These are phyloP conservation scores for Acanthamoeba castellanii DNA, from an alignment of 208 protist species.

Conservation along the genomic window DNA sequence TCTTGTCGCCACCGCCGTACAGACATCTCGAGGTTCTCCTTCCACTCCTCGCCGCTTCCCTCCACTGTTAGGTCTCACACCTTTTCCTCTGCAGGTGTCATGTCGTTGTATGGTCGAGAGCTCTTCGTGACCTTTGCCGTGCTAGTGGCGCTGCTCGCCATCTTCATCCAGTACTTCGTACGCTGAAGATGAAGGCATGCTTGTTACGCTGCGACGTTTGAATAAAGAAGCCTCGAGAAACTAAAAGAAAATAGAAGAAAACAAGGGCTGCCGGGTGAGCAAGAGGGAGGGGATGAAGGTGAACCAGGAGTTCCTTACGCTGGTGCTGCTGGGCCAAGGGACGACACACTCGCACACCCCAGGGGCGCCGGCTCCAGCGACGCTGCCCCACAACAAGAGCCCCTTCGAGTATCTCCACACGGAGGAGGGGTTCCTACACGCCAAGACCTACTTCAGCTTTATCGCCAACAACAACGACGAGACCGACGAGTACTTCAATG, in stretches of 20 bases:
- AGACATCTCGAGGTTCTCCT: slow-evolving; percentile 28
- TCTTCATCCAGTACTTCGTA: slow-evolving; percentile 2
- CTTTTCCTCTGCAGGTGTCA: background rate
- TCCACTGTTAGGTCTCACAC: background rate
- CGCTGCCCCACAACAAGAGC: slow-evolving; percentile 63
- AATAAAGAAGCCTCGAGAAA: background rate
- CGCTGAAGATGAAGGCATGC: background rate
- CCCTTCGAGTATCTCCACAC: slow-evolving; percentile 67
- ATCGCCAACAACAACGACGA: slow-evolving; percentile 4
- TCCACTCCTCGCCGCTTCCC: background rate
- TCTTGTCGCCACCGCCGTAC: slow-evolving; percentile 30
- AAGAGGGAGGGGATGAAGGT: background rate
- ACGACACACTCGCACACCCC: background rate
- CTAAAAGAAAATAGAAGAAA: background rate
- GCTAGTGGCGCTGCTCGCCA: slow-evolving; percentile 51
- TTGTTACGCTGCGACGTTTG: background rate
- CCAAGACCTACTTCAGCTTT: slow-evolving; percentile 46
- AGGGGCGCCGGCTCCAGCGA: background rate
- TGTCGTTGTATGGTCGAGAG: slow-evolving; percentile 63
- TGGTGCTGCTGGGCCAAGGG: background rate
- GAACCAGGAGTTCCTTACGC: slow-evolving; percentile 33
- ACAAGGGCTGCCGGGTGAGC: background rate
- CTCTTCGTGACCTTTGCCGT: slow-evolving; percentile 51
- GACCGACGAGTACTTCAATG: slow-evolving; percentile 32
- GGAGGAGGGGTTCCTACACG: slow-evolving; percentile 68